Evolutionary conservation across 805 yeast genomes (phyloP), one percentile per base, ranked within the genome.

Genomic region (Spathaspora passalidarum): DNA sequence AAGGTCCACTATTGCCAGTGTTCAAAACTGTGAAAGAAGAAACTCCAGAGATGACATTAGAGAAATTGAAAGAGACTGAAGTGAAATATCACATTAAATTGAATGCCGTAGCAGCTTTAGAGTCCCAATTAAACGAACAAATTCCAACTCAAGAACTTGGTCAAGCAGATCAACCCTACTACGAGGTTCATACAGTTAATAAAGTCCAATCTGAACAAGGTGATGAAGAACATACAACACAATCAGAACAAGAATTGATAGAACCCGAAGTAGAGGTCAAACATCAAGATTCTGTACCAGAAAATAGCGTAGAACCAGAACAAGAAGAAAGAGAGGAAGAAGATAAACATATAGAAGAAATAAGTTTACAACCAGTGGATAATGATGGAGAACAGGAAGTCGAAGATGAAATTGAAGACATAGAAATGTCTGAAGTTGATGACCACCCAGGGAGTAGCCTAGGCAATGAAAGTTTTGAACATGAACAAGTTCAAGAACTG

Each of bases 11-110:
- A 6, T 11, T 53, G 4, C 69, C 69, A 1, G 37, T 56, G 3
- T 66, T 66, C 53, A 59, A 45, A 46, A 59, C 69, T 1, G 49
- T 66, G 5, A 41, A 53, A 36, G 53, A 51, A 17, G 68, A 65
- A 49, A 51, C 52, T 11, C 66, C 67, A 10, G 57, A 60, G 41
- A 53, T 38, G 0, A 53, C 54, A 2, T 47, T 65, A 16, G 36
- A 44, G 13, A 51, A 58, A 26, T 54, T 64, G 21, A 52, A 48
- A 43, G 60, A 55, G 23, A 56, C 58, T 1, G 68, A 63, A 42
- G 39, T 43, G 9, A 64, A 56, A 42, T 65, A 50, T 42, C 50
- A 62, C 23, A 49, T 65, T 10, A 53, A 54, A 26, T 49, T 65
- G 20, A 50, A 48, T 10, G 45, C 52, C 5, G 46, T 44, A 8